Conservation (phyloP, 1,284 basidiomycete species). For the Pisolithus thermaeus region DNA sequence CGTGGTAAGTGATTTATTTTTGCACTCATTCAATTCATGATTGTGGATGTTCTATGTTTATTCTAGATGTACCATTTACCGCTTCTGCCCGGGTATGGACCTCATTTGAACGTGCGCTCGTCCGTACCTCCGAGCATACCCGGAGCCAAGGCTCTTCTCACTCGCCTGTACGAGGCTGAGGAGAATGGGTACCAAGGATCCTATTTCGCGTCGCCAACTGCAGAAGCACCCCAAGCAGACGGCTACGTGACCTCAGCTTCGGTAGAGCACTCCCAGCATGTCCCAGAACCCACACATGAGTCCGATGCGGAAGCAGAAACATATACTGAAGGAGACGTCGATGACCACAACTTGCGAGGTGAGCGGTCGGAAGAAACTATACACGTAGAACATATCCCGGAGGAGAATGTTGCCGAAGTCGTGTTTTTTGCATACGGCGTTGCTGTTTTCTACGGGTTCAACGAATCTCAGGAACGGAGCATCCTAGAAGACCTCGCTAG, state of each 20-base stretch:
- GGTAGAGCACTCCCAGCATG: background rate
- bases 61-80: slow-evolving; percentile 85
- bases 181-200: slow-evolving; percentile 85
- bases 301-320: slow-evolving; percentile 17
- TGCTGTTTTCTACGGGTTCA: slow-evolving; percentile 82
- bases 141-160: slow-evolving; percentile 55
- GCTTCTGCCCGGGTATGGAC: slow-evolving; percentile 86
- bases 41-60: no score
- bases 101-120: slow-evolving; percentile 78
- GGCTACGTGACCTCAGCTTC: slow-evolving; percentile 7
- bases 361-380: slow-evolving; percentile 8
- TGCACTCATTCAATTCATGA: background rate
- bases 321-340: slow-evolving; percentile 11
- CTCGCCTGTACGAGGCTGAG: slow-evolving; percentile 79
- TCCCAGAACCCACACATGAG: slow-evolving; percentile 7
- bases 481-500: slow-evolving; percentile 80
- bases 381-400: slow-evolving; percentile 18
- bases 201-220: slow-evolving; percentile 58
- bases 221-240: slow-evolving; percentile 11
- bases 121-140: slow-evolving; percentile 62
- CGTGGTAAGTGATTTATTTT: slow-evolving; percentile 54
- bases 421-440: slow-evolving; percentile 87
- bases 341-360: slow-evolving; percentile 9
- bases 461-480: slow-evolving; percentile 68
- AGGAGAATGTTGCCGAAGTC: slow-evolving; percentile 69